Evolutionary conservation across 768 basidiomycete species (phyloP).

Genomic region (Gyrodon lividus): DNA sequence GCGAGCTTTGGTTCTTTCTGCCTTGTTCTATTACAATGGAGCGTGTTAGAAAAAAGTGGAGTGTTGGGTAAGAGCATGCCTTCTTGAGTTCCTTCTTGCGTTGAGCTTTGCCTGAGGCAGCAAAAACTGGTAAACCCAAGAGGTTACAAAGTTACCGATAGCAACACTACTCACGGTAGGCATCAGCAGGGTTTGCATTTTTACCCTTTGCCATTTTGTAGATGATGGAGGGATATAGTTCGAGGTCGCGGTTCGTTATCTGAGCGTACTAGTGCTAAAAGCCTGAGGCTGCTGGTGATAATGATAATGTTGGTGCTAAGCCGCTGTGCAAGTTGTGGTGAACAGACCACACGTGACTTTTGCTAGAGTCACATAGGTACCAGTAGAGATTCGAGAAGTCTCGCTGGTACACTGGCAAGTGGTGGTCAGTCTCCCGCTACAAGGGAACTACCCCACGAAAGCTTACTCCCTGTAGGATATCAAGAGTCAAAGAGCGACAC

Average conservation of each 20-base stretch:
- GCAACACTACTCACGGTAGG: slow-evolving; percentile 61
- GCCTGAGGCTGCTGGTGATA: too few relatives aligned
- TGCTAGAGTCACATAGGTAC: slow-evolving; percentile 22
- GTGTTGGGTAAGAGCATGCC: slow-evolving; percentile 37
- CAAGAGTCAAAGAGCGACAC: slow-evolving; percentile 11
- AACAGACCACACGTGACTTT: slow-evolving; percentile 32
- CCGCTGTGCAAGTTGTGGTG: too few relatives aligned
- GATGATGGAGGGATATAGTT: neutral
- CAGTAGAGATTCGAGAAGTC: too few relatives aligned
- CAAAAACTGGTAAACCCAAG: slow-evolving; percentile 1
- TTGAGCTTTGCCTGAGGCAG: slow-evolving; percentile 75
- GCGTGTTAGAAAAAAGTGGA: slow-evolving; percentile 12
- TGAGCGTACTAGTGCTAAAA: too few relatives aligned
- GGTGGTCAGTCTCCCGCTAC: slow-evolving; percentile 42
- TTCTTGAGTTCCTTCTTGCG: slow-evolving; percentile 96
- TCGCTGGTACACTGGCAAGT: too few relatives aligned
- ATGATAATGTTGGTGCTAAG: neutral
- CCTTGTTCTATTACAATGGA: slow-evolving; percentile 80
- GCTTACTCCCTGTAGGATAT: slow-evolving; percentile 8
- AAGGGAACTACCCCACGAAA: slow-evolving; percentile 45
- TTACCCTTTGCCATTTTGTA: slow-evolving; percentile 80
- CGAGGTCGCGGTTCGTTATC: neutral
- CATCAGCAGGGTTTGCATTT: slow-evolving; percentile 90
- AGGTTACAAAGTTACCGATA: neutral
- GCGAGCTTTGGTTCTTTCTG: slow-evolving; percentile 72